These are phyloP conservation scores for Styphnolobium japonicum DNA, from an alignment of 306 rosid genomes.

Conservation along the genomic window DNA sequence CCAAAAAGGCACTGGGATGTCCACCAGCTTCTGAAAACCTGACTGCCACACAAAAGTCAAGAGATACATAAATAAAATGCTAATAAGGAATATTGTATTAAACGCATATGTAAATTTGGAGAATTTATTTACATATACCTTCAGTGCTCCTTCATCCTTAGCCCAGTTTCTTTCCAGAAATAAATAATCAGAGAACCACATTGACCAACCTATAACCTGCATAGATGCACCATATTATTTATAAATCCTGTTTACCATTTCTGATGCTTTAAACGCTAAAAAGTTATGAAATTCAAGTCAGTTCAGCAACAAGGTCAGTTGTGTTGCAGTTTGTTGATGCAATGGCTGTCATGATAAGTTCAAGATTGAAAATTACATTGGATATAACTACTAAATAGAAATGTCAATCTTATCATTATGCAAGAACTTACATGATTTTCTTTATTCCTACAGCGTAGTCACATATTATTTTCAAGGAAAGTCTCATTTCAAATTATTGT, in stretches of 20 bases:
- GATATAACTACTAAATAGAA: background rate
- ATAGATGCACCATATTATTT: background rate
- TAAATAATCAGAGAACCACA: constrained; percentile 87
- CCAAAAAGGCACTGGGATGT: constrained; percentile 77
- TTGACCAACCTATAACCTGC: constrained; percentile 96
- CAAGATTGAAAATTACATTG: background rate
- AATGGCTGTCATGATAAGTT: background rate
- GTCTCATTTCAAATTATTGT: background rate
- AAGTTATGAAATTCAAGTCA: background rate
- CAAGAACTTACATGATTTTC: background rate
- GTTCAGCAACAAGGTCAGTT: background rate
- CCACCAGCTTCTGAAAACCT: constrained; percentile 54
- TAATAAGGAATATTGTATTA: background rate
- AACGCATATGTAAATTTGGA: background rate
- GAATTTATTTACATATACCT: constrained; percentile 40
- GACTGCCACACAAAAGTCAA: constrained; percentile 49
- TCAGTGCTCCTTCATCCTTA: constrained; percentile 61
- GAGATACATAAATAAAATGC: background rate
- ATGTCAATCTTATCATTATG: background rate
- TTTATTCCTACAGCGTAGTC: background rate
- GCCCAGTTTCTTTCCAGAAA: constrained; percentile 83
- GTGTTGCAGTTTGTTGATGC: background rate
- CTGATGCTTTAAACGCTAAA: background rate
- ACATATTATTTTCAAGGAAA: background rate
- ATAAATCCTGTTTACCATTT: background rate